phyloP scores from a whole-genome alignment of 768 basidiomycete species.

The Hortiboletus flavorubellus region DNA sequence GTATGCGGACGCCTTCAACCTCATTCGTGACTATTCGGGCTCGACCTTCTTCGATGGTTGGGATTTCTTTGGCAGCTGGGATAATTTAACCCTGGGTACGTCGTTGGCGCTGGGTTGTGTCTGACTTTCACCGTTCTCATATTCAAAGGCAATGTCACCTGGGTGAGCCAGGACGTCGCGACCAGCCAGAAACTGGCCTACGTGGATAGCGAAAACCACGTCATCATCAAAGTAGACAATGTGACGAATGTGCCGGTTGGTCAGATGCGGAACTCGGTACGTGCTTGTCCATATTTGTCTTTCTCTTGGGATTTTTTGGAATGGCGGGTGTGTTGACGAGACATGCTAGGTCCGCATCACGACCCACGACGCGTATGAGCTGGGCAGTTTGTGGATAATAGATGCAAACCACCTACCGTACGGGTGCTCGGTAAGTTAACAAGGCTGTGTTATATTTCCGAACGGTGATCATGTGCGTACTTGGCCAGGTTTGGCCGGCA shows the following conservation, averaged over 20 bases:
- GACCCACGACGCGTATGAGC: slow-evolving; percentile 38
- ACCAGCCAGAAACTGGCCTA: slow-evolving; percentile 50
- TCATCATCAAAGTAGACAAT: slow-evolving; percentile 76
- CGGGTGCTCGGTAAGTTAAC: slow-evolving; percentile 50
- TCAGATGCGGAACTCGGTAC: slow-evolving; percentile 58
- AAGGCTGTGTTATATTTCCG: neutral
- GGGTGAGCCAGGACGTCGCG: slow-evolving; percentile 48
- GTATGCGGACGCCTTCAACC: slow-evolving; percentile 27
- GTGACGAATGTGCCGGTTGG: slow-evolving; percentile 48
- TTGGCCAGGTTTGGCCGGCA: slow-evolving; percentile 29
- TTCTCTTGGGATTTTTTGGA: neutral
- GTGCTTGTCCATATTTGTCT: neutral
- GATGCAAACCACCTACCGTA: slow-evolving; percentile 50
- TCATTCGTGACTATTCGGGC: slow-evolving; percentile 46
- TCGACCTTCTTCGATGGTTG: slow-evolving; percentile 52
- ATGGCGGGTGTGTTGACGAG: neutral
- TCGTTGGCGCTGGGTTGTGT: slow-evolving; percentile 23
- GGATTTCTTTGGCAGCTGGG: slow-evolving; percentile 49
- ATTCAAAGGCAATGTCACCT: slow-evolving; percentile 58
- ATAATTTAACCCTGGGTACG: slow-evolving; percentile 42
- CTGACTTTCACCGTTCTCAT: slow-evolving; percentile 1
- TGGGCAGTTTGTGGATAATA: slow-evolving; percentile 46
- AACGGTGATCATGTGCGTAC: neutral
- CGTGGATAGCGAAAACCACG: slow-evolving; percentile 57
- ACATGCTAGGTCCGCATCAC: slow-evolving; percentile 42